These are phyloP conservation scores for Tuber borchii DNA, from an alignment of 495 filamentous ascomycete species.

Conservation along the genomic window DNA sequence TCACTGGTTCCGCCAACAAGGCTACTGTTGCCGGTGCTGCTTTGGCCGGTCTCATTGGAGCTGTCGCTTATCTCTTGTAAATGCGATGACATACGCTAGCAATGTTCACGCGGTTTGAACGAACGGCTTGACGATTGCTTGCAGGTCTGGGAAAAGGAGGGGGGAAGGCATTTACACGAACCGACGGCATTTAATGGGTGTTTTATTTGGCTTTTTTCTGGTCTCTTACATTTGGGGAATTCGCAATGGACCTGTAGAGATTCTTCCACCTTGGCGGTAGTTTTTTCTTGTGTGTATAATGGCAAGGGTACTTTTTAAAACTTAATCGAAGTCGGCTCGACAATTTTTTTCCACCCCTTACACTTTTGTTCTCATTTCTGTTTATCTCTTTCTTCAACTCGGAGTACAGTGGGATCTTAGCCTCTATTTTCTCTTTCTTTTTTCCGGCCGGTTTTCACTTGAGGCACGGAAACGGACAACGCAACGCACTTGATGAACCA, in stretches of 20 bases:
- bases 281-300: constrained; percentile 30
- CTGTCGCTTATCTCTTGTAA: constrained; percentile 72
- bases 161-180: constrained; percentile 32
- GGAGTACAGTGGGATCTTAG: constrained; percentile 25
- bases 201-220: constrained; percentile 15
- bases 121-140: constrained; percentile 10
- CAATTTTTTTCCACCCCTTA: constrained; percentile 24
- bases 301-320: constrained; percentile 20
- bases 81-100: constrained; percentile 26
- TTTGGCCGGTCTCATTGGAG: constrained; percentile 65
- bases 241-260: constrained; percentile 25
- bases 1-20: constrained; percentile 47
- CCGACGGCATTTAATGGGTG: constrained; percentile 13
- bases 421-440: constrained; percentile 11
- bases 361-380: constrained; percentile 9
- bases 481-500: background rate
- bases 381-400: constrained; percentile 8
- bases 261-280: background rate
- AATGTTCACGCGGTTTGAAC: constrained; percentile 12
- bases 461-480: background rate
- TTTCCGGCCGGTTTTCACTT: background rate
- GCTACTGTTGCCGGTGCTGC: constrained; percentile 61
- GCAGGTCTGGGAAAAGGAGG: constrained; percentile 19
- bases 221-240: background rate
- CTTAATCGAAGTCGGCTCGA: constrained; percentile 34